Base-by-base conservation (phyloP, 768 basidiomycete genomes). In the Coprinopsis cinerea region DNA sequence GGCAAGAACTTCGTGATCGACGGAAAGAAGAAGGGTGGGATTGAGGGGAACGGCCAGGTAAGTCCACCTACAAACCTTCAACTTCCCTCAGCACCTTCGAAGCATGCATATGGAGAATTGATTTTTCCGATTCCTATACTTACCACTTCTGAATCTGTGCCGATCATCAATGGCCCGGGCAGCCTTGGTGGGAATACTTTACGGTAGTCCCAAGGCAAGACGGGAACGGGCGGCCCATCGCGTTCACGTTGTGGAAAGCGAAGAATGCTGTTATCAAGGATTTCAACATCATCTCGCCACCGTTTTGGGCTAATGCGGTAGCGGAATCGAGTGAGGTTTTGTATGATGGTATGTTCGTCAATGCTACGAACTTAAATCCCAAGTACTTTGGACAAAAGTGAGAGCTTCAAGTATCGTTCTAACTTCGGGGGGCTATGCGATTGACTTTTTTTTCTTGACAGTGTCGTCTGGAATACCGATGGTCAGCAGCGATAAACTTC, bases 231-330 rank as follows among this genome's bases (percentile, higher is more conserved):
- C 71, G 79, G 1, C 79, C 81, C 4, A 76, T 83, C 48, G 66
- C 79, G 10, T 61, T 82, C 47, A 79, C 78, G 1, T 51, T 82
- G 1, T 74, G 60, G 51, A 67, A 74, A 44, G 78, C 66, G 2
- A 67, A 62, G 2, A 62, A 73, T 15, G 80, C 67, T 3, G 53
- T 57, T 0, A 66, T 82, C 18, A 66, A 59, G 23, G 67, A 75
- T 59, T 81, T 83, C 63, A 67, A 62, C 2, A 77, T 83, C 50
- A 64, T 75, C 36, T 68, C 70, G 2, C 79, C 73, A 48, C 80
- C 79, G 1, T 82, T 83, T 62, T 82, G 81, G 79, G 74, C 79
- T 55, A 79, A 79, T 52, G 65, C 75, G 0, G 72, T 79, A 2
- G 75, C 77, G 2, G 69, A 81, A 41, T 75, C 75, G n/a, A 60